Evolutionary conservation across 2,329 filamentous ascomycete species (phyloP).

Genomic region (Pseudogymnoascus sp.): DNA sequence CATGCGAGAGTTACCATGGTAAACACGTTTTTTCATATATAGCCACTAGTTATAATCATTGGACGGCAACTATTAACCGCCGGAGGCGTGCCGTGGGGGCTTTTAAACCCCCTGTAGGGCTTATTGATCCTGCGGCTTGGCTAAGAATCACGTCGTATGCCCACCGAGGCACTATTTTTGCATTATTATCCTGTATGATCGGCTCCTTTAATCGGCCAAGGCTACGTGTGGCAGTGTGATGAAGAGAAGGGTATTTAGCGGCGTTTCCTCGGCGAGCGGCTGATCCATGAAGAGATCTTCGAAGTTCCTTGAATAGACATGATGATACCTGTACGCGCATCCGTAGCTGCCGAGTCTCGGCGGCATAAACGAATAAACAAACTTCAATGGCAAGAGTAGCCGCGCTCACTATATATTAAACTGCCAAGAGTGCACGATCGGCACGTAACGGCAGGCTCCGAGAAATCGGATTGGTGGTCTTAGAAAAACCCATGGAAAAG

Average conservation of each 20-base stretch:
- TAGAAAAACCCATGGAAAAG: not conserved
- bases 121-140: not conserved
- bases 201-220: not conserved
- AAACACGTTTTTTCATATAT: not conserved
- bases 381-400: not conserved
- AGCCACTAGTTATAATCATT: not conserved
- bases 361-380: not conserved
- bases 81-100: not conserved
- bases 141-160: not conserved
- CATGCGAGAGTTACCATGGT: not conserved
- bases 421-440: not conserved
- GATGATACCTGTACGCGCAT: not conserved
- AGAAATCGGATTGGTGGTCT: not conserved
- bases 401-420: not conserved
- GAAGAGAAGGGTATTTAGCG: not conserved
- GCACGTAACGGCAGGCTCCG: not conserved
- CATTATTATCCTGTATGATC: not conserved
- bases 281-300: not conserved
- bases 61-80: not conserved
- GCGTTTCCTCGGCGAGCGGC: slow-evolving; percentile 1
- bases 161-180: not conserved
- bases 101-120: not conserved
- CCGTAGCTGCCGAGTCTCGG: not conserved
- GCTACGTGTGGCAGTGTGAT: slow-evolving; percentile 49
- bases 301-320: not conserved